A percentile compares a stretch with the other conserved stretches of the same genome.
Conservation (phyloP, 139 green algal genomes). For the Eudorina sp. region DNA sequence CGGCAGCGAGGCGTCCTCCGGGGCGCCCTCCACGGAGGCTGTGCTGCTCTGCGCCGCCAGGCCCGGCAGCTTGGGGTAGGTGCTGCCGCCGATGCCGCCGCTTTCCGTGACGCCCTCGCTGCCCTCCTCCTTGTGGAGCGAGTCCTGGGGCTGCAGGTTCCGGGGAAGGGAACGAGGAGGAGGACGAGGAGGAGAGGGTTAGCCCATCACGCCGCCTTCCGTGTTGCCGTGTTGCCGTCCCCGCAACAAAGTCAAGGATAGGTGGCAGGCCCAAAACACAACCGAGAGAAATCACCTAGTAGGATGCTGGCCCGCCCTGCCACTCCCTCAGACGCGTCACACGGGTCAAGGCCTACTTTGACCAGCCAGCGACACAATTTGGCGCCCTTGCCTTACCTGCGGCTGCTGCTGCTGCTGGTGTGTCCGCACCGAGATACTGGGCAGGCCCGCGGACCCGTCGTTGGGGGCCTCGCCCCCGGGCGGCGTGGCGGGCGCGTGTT, state of each 20-base stretch:
- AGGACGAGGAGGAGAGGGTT: background rate
- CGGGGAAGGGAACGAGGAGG: background rate
- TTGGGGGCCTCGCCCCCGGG: background rate
- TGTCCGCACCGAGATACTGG: constrained; percentile 22
- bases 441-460: constrained; percentile 18
- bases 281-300: too few species aligned
- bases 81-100: background rate
- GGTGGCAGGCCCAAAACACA: too few species aligned
- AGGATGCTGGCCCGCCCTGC: background rate
- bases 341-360: too few species aligned
- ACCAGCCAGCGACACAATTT: too few species aligned
- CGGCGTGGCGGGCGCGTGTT: constrained; percentile 3
- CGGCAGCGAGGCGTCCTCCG: constrained; percentile 46
- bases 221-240: too few species aligned
- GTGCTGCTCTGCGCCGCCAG: constrained; percentile 49
- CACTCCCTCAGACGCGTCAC: background rate
- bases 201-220: too few species aligned
- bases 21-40: background rate
- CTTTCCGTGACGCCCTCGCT: background rate
- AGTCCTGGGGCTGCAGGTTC: background rate
- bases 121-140: constrained; percentile 16
- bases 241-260: too few species aligned
- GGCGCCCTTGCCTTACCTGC: too few species aligned
- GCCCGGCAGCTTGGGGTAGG: constrained; percentile 39
- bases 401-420: too few species aligned